phyloP scores from a whole-genome alignment of 768 basidiomycete species.

The Mycena maculata region DNA sequence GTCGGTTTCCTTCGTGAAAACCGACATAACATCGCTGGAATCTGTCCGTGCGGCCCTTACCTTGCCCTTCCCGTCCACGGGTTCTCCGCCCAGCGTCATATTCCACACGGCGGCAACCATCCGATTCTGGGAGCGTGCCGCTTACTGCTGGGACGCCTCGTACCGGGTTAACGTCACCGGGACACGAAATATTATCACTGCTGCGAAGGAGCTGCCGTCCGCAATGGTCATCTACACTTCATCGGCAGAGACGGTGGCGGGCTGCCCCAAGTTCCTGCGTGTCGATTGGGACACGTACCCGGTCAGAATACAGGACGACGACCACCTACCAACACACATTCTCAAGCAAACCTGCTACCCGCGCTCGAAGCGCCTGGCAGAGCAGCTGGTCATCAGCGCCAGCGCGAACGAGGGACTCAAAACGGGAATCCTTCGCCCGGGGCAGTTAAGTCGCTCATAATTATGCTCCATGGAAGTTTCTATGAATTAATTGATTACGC shows the following conservation, averaged over 20 bases:
- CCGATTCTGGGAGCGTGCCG: conserved; percentile 65
- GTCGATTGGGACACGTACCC: conserved; percentile 41
- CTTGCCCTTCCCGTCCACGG: conserved; percentile 52
- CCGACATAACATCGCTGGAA: conserved; percentile 45
- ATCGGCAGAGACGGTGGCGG: conserved; percentile 56
- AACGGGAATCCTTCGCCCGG: conserved; percentile 54
- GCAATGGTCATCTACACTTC: conserved; percentile 60
- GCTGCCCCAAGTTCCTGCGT: conserved; percentile 49
- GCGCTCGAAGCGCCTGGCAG: conserved; percentile 64
- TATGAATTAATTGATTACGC: not conserved
- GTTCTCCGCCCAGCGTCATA: conserved; percentile 57
- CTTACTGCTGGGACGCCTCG: conserved; percentile 55
- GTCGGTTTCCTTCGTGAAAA: conserved; percentile 43
- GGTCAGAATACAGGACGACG: conserved; percentile 57
- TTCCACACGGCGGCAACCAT: conserved; percentile 68
- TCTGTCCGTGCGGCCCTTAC: conserved; percentile 43
- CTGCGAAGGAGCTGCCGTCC: conserved; percentile 54
- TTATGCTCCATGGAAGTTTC: not conserved
- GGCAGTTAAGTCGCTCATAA: conserved; percentile 39
- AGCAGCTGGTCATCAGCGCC: conserved; percentile 64
- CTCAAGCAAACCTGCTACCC: conserved; percentile 60
- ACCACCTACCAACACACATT: conserved; percentile 54
- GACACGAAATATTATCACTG: conserved; percentile 60
- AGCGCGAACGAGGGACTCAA: conserved; percentile 58
- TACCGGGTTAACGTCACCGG: conserved; percentile 61